Percentiles rank a stretch among this genome's conserved stretches.
phyloP scores from a whole-genome alignment of 139 green algal genomes.

The Closterium sp. region DNA sequence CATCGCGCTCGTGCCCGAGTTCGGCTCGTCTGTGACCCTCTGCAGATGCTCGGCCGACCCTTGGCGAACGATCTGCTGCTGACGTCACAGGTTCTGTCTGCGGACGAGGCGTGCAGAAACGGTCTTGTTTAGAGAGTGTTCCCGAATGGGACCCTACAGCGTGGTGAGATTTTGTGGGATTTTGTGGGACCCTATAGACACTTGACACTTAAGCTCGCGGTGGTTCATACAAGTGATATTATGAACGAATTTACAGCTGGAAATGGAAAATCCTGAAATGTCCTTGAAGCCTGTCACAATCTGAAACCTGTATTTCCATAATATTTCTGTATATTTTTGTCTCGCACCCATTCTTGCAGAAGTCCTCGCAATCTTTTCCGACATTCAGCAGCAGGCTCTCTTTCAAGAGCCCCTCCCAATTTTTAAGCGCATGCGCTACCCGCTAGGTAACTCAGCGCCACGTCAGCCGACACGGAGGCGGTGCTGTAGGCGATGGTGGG shows the following conservation, averaged over 20 bases:
- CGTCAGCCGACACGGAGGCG: not conserved
- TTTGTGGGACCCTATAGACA: too few species aligned
- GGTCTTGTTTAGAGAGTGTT: not conserved
- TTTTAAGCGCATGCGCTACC: slow-evolving; percentile 8
- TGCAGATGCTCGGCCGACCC: not conserved
- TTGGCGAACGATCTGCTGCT: slow-evolving; percentile 4
- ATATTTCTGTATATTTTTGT: too few species aligned
- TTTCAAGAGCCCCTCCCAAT: not conserved
- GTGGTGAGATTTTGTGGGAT: not conserved
- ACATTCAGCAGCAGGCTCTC: not conserved
- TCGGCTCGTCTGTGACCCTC: not conserved
- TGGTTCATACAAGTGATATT: too few species aligned
- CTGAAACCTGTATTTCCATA: not conserved
- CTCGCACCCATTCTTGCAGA: not conserved
- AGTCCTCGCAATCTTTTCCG: not conserved
- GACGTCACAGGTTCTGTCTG: not conserved
- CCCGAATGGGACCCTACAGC: not conserved
- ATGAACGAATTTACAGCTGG: not conserved
- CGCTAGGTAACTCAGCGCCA: not conserved
- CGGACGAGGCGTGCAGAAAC: not conserved
- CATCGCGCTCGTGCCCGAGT: slow-evolving; percentile 5
- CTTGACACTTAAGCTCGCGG: too few species aligned
- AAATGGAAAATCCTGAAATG: too few species aligned
- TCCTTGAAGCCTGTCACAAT: too few species aligned
- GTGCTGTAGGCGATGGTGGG: not conserved